phyloP scores from a whole-genome alignment of 495 filamentous ascomycete genomes.

The Talaromyces wortmannii region DNA sequence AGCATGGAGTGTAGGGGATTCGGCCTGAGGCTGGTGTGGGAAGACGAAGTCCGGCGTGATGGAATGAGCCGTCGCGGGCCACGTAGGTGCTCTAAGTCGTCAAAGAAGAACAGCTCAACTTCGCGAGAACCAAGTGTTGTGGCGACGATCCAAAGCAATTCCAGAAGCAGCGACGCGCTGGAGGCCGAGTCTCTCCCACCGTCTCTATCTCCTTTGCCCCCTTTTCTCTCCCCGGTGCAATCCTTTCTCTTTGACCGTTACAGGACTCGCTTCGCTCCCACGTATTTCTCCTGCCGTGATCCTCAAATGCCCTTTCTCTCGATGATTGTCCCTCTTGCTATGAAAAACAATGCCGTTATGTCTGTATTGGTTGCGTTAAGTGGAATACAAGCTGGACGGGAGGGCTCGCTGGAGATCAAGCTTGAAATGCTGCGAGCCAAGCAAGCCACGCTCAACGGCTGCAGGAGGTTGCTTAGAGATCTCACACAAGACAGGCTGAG shows the following conservation, averaged over 20 bases:
- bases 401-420: not conserved
- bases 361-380: slow-evolving; percentile 3
- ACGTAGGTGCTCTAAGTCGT: no score
- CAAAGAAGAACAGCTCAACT: no score
- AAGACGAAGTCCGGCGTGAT: slow-evolving; percentile 2
- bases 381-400: not conserved
- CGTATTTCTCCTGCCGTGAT: slow-evolving; percentile 1
- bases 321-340: slow-evolving; percentile 2
- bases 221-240: not conserved
- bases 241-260: slow-evolving; percentile 5
- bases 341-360: not conserved
- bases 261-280: slow-evolving; percentile 4
- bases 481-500: not conserved
- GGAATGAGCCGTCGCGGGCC: slow-evolving; percentile 6
- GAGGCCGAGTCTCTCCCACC: not conserved
- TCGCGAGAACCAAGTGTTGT: no score
- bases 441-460: slow-evolving; percentile 9
- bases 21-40: slow-evolving; percentile 1
- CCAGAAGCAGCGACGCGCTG: not conserved
- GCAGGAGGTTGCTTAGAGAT: not conserved
- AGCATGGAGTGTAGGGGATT: slow-evolving; percentile 1
- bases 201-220: not conserved
- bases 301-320: slow-evolving; percentile 5
- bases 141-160: not conserved
- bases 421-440: slow-evolving; percentile 5